Percentiles rank a stretch among this genome's conserved stretches.
These are phyloP conservation scores for Mycocentrospora acerina DNA, from an alignment of 2,329 filamentous ascomycete genomes.

Conservation along the genomic window DNA sequence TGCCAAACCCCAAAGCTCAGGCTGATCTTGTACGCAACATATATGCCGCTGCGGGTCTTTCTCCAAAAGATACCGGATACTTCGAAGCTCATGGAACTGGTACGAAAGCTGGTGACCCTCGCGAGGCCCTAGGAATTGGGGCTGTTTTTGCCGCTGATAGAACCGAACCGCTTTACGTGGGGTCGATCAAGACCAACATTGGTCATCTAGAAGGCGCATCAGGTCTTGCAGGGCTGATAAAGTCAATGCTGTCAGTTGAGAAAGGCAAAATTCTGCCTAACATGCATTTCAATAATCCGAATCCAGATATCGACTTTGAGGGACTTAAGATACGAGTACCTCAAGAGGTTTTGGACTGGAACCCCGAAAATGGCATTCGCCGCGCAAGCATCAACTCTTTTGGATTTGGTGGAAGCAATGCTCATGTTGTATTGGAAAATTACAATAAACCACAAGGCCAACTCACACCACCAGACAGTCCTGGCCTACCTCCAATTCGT, in stretches of 20 bases:
- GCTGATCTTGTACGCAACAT: constrained; percentile 26
- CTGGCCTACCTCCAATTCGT: too few species aligned
- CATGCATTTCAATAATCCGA: constrained; percentile 33
- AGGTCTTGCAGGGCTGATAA: constrained; percentile 41
- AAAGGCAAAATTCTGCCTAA: constrained; percentile 33
- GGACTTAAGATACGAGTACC: not conserved
- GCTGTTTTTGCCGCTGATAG: constrained; percentile 11
- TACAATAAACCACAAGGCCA: constrained; percentile 3
- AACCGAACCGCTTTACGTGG: constrained; percentile 10
- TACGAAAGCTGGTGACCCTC: constrained; percentile 39
- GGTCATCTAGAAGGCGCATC: constrained; percentile 45
- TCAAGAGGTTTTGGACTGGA: constrained; percentile 14
- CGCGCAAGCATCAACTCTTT: constrained; percentile 25
- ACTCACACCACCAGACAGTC: not conserved
- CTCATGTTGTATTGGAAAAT: constrained; percentile 24
- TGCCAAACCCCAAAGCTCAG: constrained; percentile 50
- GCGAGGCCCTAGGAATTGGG: constrained; percentile 23
- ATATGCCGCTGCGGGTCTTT: constrained; percentile 40
- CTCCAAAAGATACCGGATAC: constrained; percentile 19
- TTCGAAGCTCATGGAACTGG: constrained; percentile 46
- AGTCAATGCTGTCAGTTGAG: constrained; percentile 33
- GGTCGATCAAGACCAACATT: constrained; percentile 38
- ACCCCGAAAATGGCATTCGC: not conserved
- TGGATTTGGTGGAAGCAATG: constrained; percentile 27
- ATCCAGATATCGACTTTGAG: constrained; percentile 16